Conservation (phyloP, 2,329 filamentous ascomycete genomes). For the Colletotrichum incanum region DNA sequence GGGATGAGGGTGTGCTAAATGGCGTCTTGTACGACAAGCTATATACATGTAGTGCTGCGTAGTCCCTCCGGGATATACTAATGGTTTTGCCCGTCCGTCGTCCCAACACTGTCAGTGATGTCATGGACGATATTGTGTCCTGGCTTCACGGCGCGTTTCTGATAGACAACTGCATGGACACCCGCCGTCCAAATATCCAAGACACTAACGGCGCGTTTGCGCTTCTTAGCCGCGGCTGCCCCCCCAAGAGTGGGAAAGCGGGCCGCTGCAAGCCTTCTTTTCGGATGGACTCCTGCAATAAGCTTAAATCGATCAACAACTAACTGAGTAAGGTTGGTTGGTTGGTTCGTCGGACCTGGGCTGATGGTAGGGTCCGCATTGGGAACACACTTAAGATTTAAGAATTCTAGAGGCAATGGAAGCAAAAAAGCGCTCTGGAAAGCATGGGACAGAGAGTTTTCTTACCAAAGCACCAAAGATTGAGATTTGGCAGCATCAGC, state of each 20-base stretch:
- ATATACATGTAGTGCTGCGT: slow-evolving; percentile 56
- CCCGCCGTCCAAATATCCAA: background rate
- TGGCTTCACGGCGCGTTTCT: too few relatives aligned
- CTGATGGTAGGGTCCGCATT: background rate
- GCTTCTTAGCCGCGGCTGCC: background rate
- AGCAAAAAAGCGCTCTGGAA: background rate
- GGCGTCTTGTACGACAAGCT: slow-evolving; percentile 55
- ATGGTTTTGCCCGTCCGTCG: slow-evolving; percentile 38
- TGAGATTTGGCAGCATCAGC: background rate
- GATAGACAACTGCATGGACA: background rate
- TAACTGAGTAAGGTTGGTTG: background rate
- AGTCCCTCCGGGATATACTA: slow-evolving; percentile 47
- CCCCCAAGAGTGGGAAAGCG: background rate
- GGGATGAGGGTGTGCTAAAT: slow-evolving; percentile 44
- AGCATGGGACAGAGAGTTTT: background rate
- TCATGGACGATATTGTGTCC: background rate
- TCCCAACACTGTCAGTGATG: background rate
- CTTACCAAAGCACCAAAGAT: background rate
- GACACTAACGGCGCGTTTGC: slow-evolving; percentile 10
- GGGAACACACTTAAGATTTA: background rate
- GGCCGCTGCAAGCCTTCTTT: background rate
- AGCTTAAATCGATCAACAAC: background rate
- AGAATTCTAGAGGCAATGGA: background rate
- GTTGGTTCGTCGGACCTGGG: background rate
- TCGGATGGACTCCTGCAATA: background rate